Conservation (phyloP, 2,329 filamentous ascomycete genomes). For the Curvularia sp. region DNA sequence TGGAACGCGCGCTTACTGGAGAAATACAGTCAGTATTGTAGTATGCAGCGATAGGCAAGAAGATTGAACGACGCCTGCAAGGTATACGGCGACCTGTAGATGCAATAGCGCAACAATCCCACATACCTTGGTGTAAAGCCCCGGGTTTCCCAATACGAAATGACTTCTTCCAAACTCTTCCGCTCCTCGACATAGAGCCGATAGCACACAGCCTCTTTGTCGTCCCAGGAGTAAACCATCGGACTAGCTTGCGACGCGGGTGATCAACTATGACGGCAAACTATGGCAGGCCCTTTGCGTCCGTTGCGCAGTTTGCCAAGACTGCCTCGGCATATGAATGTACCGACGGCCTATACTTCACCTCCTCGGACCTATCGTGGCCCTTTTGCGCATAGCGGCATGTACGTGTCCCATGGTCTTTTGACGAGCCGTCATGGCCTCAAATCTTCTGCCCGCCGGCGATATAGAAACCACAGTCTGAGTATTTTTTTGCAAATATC, state of each 20-base stretch:
- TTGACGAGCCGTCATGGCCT: slow-evolving; percentile 1
- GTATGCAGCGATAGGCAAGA: not conserved
- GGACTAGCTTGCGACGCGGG: not conserved
- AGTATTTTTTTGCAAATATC: not conserved
- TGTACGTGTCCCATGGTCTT: slow-evolving; percentile 21
- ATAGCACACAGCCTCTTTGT: slow-evolving; percentile 70
- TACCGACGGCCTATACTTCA: slow-evolving; percentile 24
- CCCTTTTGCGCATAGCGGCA: slow-evolving; percentile 23
- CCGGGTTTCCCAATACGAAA: slow-evolving; percentile 68
- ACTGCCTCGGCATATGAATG: slow-evolving; percentile 26
- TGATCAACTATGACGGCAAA: slow-evolving; percentile 1
- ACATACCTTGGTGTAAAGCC: slow-evolving; percentile 74
- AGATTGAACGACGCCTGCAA: slow-evolving; percentile 5
- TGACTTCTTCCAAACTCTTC: slow-evolving; percentile 75
- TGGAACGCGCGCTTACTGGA: slow-evolving; percentile 77
- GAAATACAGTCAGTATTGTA: slow-evolving; percentile 19
- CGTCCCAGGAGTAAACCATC: slow-evolving; percentile 68
- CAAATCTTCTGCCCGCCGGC: not conserved
- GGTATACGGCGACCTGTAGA: slow-evolving; percentile 35
- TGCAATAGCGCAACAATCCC: slow-evolving; percentile 22
- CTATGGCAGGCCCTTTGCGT: slow-evolving; percentile 2
- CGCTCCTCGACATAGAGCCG: slow-evolving; percentile 80
- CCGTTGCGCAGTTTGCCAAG: slow-evolving; percentile 34
- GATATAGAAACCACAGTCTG: not conserved
- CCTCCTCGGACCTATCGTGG: slow-evolving; percentile 25